Conservation (phyloP, 495 filamentous ascomycete genomes). For the Penicillium coffeae region DNA sequence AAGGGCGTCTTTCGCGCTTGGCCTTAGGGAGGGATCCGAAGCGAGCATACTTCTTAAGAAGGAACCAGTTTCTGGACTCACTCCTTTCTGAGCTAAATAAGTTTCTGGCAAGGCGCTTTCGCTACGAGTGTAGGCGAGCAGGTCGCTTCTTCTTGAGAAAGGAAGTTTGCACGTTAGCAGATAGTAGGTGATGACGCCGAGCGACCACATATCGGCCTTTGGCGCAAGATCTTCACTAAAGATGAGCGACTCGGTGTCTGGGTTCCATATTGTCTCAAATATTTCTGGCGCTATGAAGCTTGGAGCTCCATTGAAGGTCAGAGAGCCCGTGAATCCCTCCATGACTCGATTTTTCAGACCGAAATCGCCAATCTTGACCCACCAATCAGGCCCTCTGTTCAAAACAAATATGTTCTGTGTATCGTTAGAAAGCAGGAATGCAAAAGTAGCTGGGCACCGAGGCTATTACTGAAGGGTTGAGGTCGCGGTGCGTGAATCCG, state of each 20-base stretch:
- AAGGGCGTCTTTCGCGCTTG: slow-evolving; percentile 4
- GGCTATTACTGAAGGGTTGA: slow-evolving; percentile 25
- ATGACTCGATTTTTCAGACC: slow-evolving; percentile 41
- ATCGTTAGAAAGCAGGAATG: neutral
- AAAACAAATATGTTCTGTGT: slow-evolving; percentile 33
- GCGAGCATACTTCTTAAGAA: slow-evolving; percentile 4
- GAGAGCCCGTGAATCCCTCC: slow-evolving; percentile 13
- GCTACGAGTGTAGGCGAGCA: slow-evolving; percentile 7
- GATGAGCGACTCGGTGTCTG: neutral
- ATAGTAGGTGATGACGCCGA: slow-evolving; percentile 8
- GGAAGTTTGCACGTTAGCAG: slow-evolving; percentile 6
- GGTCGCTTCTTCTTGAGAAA: neutral
- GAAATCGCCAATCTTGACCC: slow-evolving; percentile 52
- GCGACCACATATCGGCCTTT: slow-evolving; percentile 10
- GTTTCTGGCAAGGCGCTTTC: slow-evolving; percentile 1
- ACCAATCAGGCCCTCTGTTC: slow-evolving; percentile 21
- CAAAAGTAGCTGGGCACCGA: neutral
- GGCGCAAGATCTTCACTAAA: neutral
- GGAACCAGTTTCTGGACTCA: slow-evolving; percentile 1
- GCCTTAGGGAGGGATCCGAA: neutral
- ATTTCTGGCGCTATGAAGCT: slow-evolving; percentile 41
- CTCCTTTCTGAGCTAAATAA: neutral
- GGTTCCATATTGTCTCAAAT: slow-evolving; percentile 3
- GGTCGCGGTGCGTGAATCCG: slow-evolving; percentile 23
- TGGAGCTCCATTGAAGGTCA: slow-evolving; percentile 27